These are phyloP conservation scores for Aspergillus saccharolyticus DNA, from an alignment of 495 filamentous ascomycete genomes.

Conservation along the genomic window DNA sequence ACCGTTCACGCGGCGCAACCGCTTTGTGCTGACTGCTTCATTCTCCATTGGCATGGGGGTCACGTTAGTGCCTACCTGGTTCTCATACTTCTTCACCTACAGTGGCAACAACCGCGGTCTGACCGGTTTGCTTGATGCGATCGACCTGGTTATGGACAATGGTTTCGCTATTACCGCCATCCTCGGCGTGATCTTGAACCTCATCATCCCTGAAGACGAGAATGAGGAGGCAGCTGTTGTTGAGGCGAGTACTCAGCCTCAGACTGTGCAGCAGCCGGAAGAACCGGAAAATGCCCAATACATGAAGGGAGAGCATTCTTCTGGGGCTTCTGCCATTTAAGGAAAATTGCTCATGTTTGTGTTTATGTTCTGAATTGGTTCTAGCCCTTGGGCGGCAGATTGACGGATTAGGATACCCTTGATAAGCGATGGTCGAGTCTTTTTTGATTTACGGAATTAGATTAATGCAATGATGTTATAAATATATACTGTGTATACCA, in stretches of 20 bases:
- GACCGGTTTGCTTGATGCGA: slow-evolving; percentile 77
- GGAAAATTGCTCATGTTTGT: neutral
- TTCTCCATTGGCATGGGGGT: slow-evolving; percentile 75
- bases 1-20: slow-evolving; percentile 76
- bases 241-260: slow-evolving; percentile 18
- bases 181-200: slow-evolving; percentile 65
- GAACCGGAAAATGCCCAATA: slow-evolving; percentile 3
- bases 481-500: neutral
- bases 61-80: slow-evolving; percentile 76
- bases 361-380: neutral
- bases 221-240: slow-evolving; percentile 48
- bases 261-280: neutral
- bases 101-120: slow-evolving; percentile 63
- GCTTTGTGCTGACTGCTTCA: slow-evolving; percentile 80
- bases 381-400: neutral
- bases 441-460: neutral
- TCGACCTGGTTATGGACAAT: slow-evolving; percentile 75
- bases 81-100: slow-evolving; percentile 71
- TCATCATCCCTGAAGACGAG: slow-evolving; percentile 66
- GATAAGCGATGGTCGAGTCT: neutral
- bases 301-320: neutral
- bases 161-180: slow-evolving; percentile 61
- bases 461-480: neutral
- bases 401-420: slow-evolving; percentile 2
- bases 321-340: neutral